A percentile compares a stretch with the other conserved stretches of the same genome.
Conservation (phyloP, 192 early-diverging fungal species). For the Chytriomyces sp. region DNA sequence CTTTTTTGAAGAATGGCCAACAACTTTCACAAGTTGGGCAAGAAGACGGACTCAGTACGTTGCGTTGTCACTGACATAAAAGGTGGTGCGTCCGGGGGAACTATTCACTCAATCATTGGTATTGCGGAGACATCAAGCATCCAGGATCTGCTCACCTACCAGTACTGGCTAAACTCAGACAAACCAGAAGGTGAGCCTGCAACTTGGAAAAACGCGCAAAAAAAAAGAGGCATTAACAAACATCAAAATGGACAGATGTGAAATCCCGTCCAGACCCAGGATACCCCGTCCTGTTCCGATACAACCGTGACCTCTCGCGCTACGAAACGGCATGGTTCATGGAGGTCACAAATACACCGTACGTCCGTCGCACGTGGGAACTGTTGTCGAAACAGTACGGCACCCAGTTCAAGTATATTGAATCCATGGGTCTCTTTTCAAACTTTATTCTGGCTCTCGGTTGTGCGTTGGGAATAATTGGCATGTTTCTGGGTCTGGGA, state of each 20-base stretch:
- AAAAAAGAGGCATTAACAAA: no score
- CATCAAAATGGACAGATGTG: no score
- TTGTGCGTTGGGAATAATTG: slow-evolving; percentile 46
- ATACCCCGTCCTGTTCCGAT: slow-evolving; percentile 38
- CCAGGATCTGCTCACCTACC: background rate
- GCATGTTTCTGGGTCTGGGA: slow-evolving; percentile 44
- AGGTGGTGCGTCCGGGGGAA: slow-evolving; percentile 73
- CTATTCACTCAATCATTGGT: slow-evolving; percentile 49
- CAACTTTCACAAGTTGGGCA: slow-evolving; percentile 47
- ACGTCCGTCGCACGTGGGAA: slow-evolving; percentile 68
- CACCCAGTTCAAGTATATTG: slow-evolving; percentile 62
- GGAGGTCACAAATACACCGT: slow-evolving; percentile 66
- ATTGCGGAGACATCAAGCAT: background rate
- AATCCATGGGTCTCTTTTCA: slow-evolving; percentile 58
- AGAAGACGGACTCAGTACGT: slow-evolving; percentile 31
- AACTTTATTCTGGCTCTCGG: slow-evolving; percentile 55
- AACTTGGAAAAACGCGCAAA: no score
- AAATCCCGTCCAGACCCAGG: no score
- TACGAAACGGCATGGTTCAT: slow-evolving; percentile 74
- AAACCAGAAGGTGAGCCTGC: no score
- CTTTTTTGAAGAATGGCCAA: slow-evolving; percentile 39
- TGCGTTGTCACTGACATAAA: slow-evolving; percentile 36
- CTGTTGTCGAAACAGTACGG: slow-evolving; percentile 60
- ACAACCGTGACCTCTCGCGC: slow-evolving; percentile 57
- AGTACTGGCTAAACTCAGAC: background rate